Conservation (phyloP, 139 green algal genomes). For the Micromonas pusilla region DNA sequence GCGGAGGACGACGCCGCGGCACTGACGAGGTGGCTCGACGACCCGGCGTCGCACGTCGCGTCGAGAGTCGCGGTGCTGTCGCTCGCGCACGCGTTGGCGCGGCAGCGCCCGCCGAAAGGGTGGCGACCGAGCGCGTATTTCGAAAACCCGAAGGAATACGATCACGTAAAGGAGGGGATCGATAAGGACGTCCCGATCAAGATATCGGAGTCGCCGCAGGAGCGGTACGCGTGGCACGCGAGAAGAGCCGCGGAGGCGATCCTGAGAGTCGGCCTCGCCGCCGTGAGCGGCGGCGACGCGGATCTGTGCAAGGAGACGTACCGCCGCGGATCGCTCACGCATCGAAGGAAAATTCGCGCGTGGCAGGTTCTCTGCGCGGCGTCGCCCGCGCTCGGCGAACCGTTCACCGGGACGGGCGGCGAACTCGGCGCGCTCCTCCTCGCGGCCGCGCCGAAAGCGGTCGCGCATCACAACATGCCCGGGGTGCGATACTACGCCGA, state of each 20-base stretch:
- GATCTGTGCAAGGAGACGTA: not conserved
- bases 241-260: not conserved
- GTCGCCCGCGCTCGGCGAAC: conserved; percentile 17
- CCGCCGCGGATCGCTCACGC: conserved; percentile 29
- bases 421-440: not conserved
- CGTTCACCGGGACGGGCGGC: no score
- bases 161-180: no score
- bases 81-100: not conserved
- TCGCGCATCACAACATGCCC: conserved; percentile 28
- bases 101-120: no score
- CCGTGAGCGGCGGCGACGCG: not conserved
- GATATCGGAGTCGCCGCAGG: not conserved
- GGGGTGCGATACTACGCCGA: conserved; percentile 42
- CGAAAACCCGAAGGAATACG: no score
- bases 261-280: not conserved
- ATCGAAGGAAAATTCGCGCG: conserved; percentile 53
- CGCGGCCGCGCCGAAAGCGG: not conserved
- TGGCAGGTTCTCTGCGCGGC: conserved; percentile 43
- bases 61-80: not conserved
- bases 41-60: not conserved
- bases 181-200: no score
- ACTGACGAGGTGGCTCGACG: not conserved
- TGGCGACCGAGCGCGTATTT: no score
- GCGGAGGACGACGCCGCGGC: not conserved
- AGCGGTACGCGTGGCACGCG: not conserved